Conservation (phyloP, 345 rosid genomes). For the Gossypium sturtianum region DNA sequence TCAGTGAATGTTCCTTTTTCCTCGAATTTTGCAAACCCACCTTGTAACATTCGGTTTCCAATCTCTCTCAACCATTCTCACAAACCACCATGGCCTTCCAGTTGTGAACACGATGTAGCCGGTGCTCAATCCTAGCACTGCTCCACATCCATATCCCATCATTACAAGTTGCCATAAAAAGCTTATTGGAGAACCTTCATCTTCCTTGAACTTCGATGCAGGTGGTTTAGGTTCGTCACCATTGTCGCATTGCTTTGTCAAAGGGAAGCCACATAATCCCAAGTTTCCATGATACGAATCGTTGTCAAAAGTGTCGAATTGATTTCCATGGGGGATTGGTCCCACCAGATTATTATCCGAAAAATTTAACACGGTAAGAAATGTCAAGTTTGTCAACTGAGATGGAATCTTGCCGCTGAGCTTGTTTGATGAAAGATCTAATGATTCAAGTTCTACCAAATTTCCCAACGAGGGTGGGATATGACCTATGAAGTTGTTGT, state of each 20-base stretch:
- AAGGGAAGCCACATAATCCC: neutral
- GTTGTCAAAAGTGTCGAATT: neutral
- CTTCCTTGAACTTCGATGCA: neutral
- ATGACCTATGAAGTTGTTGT: slow-evolving; percentile 4
- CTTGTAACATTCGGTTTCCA: neutral
- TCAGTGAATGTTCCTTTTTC: too few species aligned
- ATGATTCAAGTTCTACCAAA: slow-evolving; percentile 3
- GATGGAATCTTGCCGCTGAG: slow-evolving; percentile 5
- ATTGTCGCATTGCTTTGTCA: neutral
- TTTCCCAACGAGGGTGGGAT: slow-evolving; percentile 19
- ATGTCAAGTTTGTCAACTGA: neutral
- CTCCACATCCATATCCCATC: neutral
- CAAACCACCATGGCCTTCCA: neutral
- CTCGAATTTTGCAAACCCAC: too few species aligned
- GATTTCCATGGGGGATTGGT: neutral
- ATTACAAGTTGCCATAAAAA: neutral
- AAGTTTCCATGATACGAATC: neutral
- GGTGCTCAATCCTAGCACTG: neutral
- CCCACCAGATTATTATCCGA: slow-evolving; percentile 3
- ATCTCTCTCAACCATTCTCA: neutral
- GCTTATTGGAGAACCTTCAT: neutral
- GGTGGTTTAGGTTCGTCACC: neutral
- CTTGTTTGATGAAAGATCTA: slow-evolving; percentile 16
- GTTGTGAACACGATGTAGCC: neutral
- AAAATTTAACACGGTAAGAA: neutral